A percentile compares a stretch with the other conserved stretches of the same genome.
Evolutionary conservation across 768 basidiomycete genomes (phyloP).

Genomic region (Suillus americanus): DNA sequence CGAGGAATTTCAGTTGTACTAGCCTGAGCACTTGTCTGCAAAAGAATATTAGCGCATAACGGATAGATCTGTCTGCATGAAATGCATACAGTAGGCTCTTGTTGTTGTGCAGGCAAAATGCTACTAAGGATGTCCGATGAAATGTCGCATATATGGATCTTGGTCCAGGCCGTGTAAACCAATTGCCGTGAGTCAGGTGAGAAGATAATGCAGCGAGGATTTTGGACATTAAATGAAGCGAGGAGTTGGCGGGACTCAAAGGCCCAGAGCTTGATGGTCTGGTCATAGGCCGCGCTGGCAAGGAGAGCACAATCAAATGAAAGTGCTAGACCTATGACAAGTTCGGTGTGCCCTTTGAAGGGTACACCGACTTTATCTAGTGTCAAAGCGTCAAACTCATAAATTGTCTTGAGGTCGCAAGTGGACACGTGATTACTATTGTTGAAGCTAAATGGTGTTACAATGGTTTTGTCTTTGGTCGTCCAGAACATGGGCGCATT

Average conservation of each 20-base stretch:
- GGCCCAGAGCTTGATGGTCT: too few relatives aligned
- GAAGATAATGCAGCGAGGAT: too few relatives aligned
- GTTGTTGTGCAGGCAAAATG: too few relatives aligned
- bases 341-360: background rate
- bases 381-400: background rate
- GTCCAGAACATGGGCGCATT: background rate
- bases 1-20: background rate
- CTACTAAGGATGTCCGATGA: too few relatives aligned
- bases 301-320: background rate
- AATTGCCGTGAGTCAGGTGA: too few relatives aligned
- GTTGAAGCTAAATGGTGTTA: background rate
- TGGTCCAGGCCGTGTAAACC: background rate
- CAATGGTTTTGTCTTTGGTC: background rate
- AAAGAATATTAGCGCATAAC: background rate
- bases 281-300: too few relatives aligned
- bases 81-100: too few relatives aligned
- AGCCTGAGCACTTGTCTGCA: background rate
- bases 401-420: background rate
- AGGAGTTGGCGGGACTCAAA: too few relatives aligned
- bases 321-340: background rate
- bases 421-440: rapidly evolving
- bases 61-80: too few relatives aligned
- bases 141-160: too few relatives aligned
- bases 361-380: background rate
- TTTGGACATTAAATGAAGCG: too few relatives aligned